Conservation (phyloP, 305 asterid species). For the Andrographis paniculata region DNA sequence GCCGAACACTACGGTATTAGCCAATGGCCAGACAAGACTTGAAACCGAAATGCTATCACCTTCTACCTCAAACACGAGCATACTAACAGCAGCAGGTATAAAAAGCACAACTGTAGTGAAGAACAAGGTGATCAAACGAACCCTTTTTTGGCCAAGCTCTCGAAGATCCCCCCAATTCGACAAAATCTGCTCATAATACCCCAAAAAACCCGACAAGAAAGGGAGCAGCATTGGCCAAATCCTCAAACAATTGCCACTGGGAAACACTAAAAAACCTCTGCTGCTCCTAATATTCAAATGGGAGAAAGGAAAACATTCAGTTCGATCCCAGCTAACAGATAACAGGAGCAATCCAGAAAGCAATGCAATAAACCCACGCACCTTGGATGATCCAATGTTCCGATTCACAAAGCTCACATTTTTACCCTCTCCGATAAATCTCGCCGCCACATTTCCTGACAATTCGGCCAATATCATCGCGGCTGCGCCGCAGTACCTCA, state of each 20-base stretch:
- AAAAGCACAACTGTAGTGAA: constrained; percentile 56
- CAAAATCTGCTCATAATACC: constrained; percentile 58
- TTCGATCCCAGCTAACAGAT: constrained; percentile 87
- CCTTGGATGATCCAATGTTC: constrained; percentile 35
- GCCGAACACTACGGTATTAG: constrained; percentile 79
- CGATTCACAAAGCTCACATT: constrained; percentile 22
- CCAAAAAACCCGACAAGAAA: constrained; percentile 69
- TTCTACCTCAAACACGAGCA: constrained; percentile 76
- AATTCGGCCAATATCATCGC: constrained; percentile 79
- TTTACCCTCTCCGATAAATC: constrained; percentile 44
- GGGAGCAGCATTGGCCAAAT: constrained; percentile 91
- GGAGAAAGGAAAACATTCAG: constrained; percentile 80
- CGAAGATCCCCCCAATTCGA: constrained; percentile 50
- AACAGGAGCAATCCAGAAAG: constrained; percentile 51
- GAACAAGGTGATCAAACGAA: constrained; percentile 59
- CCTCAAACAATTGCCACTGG: constrained; percentile 62
- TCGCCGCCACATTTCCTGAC: constrained; percentile 60
- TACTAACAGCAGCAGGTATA: constrained; percentile 70
- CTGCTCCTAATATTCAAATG: constrained; percentile 40
- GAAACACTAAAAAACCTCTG: constrained; percentile 39
- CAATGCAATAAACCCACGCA: constrained; percentile 63
- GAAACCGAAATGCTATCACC: constrained; percentile 59
- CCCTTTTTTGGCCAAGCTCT: constrained; percentile 62
- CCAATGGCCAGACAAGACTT: constrained; percentile 77
- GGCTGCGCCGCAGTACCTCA: constrained; percentile 67